These are phyloP conservation scores for Plasmodium malariae DNA, from an alignment of 169 alveolate genomes.

Conservation along the genomic window DNA sequence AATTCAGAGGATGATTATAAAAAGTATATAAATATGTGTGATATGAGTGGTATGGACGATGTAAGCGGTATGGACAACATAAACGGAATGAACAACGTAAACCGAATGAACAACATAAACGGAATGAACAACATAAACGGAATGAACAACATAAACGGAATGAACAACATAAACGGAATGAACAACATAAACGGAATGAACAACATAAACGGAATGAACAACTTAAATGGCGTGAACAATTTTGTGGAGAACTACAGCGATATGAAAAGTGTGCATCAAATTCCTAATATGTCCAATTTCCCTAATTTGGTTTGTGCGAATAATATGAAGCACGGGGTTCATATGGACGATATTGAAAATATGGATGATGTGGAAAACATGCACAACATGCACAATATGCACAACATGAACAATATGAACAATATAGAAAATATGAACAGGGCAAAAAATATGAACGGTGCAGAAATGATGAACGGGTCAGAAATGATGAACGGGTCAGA, in stretches of 20 bases:
- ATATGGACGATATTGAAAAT: neutral
- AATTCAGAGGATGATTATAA: conserved; percentile 15
- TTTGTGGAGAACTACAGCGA: neutral
- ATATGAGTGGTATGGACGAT: neutral
- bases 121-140: neutral
- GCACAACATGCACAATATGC: neutral
- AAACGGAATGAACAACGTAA: conserved; percentile 1
- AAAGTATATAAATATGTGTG: conserved; percentile 10
- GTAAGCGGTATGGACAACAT: neutral
- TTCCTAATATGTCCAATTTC: neutral
- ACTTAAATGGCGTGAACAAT: neutral
- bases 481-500: neutral
- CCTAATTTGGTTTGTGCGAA: neutral
- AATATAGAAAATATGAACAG: neutral
- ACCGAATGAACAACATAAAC: neutral
- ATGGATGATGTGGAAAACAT: neutral
- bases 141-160: neutral
- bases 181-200: neutral
- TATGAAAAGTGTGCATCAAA: neutral
- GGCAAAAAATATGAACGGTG: neutral
- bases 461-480: neutral
- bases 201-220: neutral
- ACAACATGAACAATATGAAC: neutral
- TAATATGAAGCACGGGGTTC: neutral
- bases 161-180: neutral